Conservation (phyloP, 495 filamentous ascomycete genomes). For the Lophium mytilinum region DNA sequence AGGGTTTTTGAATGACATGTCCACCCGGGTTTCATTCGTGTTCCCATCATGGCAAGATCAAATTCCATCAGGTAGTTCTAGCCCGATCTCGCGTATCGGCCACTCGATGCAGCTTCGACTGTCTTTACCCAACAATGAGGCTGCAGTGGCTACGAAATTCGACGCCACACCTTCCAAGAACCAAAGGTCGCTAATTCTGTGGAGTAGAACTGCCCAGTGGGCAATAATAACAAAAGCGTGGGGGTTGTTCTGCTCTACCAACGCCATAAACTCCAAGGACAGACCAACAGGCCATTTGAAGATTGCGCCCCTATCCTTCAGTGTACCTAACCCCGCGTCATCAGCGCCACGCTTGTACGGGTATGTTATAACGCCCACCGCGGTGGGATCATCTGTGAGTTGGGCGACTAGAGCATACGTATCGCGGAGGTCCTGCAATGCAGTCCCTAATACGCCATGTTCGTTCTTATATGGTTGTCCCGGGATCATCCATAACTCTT, state of each 20-base stretch:
- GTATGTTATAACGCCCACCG: background rate
- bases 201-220: slow-evolving; percentile 15
- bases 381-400: background rate
- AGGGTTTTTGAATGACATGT: too few species aligned
- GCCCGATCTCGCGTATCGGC: slow-evolving; percentile 7
- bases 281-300: slow-evolving; percentile 12
- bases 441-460: background rate
- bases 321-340: slow-evolving; percentile 2
- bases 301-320: slow-evolving; percentile 16
- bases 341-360: slow-evolving; percentile 6
- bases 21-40: too few species aligned
- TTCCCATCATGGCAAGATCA: too few species aligned
- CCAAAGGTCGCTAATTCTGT: slow-evolving; percentile 13
- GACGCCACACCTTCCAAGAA: slow-evolving; percentile 15
- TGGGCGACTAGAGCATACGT: slow-evolving; percentile 16
- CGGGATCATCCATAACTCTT: slow-evolving; percentile 12
- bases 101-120: slow-evolving; percentile 16
- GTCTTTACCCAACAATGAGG: slow-evolving; percentile 11
- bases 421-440: slow-evolving; percentile 1
- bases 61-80: background rate
- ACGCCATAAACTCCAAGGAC: slow-evolving; percentile 6
- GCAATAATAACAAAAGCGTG: slow-evolving; percentile 19
- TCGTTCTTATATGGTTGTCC: slow-evolving; percentile 1
- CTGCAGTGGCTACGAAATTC: slow-evolving; percentile 12
- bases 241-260: slow-evolving; percentile 10